Percentiles rank a stretch among this genome's conserved stretches.
These are phyloP conservation scores for Malus fusca DNA, from an alignment of 306 rosid genomes.

Conservation along the genomic window DNA sequence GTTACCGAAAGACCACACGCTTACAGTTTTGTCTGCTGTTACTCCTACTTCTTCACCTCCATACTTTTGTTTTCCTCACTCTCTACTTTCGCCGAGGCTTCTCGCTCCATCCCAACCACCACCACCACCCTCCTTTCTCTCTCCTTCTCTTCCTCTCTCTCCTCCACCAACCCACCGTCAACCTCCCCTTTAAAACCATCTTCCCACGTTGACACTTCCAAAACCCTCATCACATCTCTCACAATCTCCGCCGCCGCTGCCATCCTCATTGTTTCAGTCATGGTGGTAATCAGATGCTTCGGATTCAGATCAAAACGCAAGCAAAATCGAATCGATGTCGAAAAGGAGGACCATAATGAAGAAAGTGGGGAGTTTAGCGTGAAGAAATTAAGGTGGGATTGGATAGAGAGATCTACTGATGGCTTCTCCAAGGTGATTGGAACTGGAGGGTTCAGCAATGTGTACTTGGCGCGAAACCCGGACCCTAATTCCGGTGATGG, in stretches of 20 bases:
- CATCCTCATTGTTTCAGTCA: background rate
- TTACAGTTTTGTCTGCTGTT: background rate
- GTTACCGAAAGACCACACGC: background rate
- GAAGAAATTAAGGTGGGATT: constrained; percentile 31
- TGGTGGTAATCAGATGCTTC: constrained; percentile 21
- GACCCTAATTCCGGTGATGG: background rate
- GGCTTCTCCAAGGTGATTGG: constrained; percentile 33
- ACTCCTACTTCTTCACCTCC: constrained; percentile 10
- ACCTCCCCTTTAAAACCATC: background rate
- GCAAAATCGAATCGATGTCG: background rate
- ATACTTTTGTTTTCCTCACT: background rate
- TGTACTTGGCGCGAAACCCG: constrained; percentile 25
- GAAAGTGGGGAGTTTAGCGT: background rate
- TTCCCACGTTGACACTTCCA: background rate
- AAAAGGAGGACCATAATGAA: background rate
- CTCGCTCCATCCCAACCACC: background rate
- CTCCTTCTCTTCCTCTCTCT: background rate
- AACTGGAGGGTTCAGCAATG: constrained; percentile 43
- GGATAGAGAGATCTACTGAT: constrained; percentile 25
- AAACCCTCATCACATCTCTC: background rate
- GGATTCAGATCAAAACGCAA: constrained; percentile 9
- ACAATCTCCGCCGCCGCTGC: background rate
- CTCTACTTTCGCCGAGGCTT: constrained; percentile 14
- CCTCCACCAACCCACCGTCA: background rate
- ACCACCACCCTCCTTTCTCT: background rate